These are phyloP conservation scores for Isabelozyma rhagii DNA, from an alignment of 805 yeast species.

Conservation along the genomic window DNA sequence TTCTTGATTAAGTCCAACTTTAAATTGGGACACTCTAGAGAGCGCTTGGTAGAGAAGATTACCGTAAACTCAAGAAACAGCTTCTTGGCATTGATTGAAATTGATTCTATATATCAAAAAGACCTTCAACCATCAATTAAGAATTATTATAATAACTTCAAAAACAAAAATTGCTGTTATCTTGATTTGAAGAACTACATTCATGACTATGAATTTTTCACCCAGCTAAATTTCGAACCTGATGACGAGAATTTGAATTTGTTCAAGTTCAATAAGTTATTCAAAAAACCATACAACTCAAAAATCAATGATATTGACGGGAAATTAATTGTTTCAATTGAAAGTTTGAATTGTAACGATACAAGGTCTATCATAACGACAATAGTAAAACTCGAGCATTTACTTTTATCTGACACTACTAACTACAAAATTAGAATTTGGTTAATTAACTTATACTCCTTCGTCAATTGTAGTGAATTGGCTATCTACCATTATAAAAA, in stretches of 20 bases:
- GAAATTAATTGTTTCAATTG: background rate
- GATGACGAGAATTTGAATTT: background rate
- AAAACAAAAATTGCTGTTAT: constrained; percentile 62
- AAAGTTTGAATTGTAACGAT: constrained; percentile 1
- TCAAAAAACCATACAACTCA: constrained; percentile 6
- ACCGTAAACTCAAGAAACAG: constrained; percentile 22
- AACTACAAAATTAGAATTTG: constrained; percentile 72
- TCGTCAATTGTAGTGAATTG: constrained; percentile 50
- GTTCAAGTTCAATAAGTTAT: background rate
- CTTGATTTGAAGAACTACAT: constrained; percentile 49
- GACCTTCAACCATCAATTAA: constrained; percentile 25
- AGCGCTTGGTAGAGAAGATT: constrained; percentile 18
- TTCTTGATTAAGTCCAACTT: constrained; percentile 45
- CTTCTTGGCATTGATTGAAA: constrained; percentile 24
- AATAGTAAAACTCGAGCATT: constrained; percentile 45
- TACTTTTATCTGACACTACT: constrained; percentile 55
- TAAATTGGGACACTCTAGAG: constrained; percentile 28
- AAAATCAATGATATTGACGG: background rate
- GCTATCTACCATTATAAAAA: constrained; percentile 51
- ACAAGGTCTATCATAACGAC: background rate
- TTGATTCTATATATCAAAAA: constrained; percentile 15
- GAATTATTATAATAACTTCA: constrained; percentile 44
- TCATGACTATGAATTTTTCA: background rate
- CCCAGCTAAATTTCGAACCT: background rate
- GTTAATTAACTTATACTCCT: constrained; percentile 61